Evolutionary conservation across 2,329 filamentous ascomycete species (phyloP), one percentile per base, ranked within the genome.

Genomic region (Cladophialophora bantiana): DNA sequence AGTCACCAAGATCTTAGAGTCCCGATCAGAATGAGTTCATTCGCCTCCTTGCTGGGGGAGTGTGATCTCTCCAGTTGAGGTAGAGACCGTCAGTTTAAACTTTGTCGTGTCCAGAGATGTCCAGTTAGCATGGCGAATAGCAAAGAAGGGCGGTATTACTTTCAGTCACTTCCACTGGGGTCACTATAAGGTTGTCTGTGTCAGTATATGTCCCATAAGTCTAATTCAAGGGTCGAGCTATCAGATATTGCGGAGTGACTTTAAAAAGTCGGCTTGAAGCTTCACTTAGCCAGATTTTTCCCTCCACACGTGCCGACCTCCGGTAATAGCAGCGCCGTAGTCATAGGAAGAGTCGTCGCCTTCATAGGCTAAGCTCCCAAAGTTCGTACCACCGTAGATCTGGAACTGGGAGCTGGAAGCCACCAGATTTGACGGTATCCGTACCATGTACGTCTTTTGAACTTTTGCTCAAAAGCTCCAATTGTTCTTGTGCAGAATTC

Each of bases 401-500:
- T 50, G 45, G 3, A 7, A 20, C 4, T n/a, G n/a, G 6, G 10
- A 12, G 26, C 10, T 50, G 26, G n/a, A n/a, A n/a, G n/a, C n/a
- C n/a, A n/a, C n/a, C n/a, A n/a, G n/a, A n/a, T n/a, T n/a, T n/a
- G n/a, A n/a, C n/a, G n/a, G n/a, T n/a, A n/a, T 18, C 26, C 55
- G 40, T 32, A 58, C 55, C 91, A 94, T 94, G 76, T 93, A 93
- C 1, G 92, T 74, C 71, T 89, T 93, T 64, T 92, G 81, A 7
- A 94, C 86, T 0, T 85, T 87, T 2, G 89, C 84, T 0, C 88
- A 89, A 15, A 89, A 86, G 48, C 87, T 86, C 59, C 88, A 86
- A 60, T 88, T 83, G 71, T 93, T 92, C 82, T 94, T 94, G 77
- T 93, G 91, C 74, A 93, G 92, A 0, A 94, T 88, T 15, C 91